Evolutionary conservation across 257 asterid species (phyloP).

Genomic region (Verbena officinalis): DNA sequence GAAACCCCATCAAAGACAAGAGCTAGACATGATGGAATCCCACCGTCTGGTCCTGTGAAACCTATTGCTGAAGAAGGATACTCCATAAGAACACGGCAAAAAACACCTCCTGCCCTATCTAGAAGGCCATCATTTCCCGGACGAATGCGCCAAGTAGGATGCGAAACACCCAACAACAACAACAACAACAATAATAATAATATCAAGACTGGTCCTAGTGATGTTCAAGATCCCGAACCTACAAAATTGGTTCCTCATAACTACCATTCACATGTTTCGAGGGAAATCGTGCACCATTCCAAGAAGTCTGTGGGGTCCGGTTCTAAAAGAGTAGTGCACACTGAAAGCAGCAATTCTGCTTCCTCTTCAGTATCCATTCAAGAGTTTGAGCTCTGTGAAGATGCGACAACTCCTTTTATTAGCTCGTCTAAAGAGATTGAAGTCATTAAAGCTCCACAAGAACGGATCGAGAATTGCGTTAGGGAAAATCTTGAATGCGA

Average conservation of each 20-base stretch:
- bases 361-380: slow-evolving; percentile 76
- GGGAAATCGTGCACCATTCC: slow-evolving; percentile 43
- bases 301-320: slow-evolving; percentile 41
- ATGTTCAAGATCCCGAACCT: slow-evolving; percentile 43
- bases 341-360: slow-evolving; percentile 78
- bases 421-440: slow-evolving; percentile 41
- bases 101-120: slow-evolving; percentile 61
- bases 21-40: slow-evolving; percentile 63
- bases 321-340: slow-evolving; percentile 50
- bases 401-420: slow-evolving; percentile 46
- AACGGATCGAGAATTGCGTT: slow-evolving; percentile 35
- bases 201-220: slow-evolving; percentile 33
- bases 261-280: slow-evolving; percentile 33
- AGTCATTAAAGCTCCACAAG: slow-evolving; percentile 36
- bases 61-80: slow-evolving; percentile 58
- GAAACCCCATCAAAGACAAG: slow-evolving; percentile 72
- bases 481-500: slow-evolving; percentile 34
- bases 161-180: slow-evolving; percentile 41
- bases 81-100: slow-evolving; percentile 49
- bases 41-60: slow-evolving; percentile 56
- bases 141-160: slow-evolving; percentile 48
- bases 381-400: slow-evolving; percentile 75
- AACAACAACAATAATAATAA: slow-evolving; percentile 21
- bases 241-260: slow-evolving; percentile 38
- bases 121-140: slow-evolving; percentile 58